Base-by-base conservation (phyloP, 805 yeast genomes). In the Lipomyces sp. region DNA sequence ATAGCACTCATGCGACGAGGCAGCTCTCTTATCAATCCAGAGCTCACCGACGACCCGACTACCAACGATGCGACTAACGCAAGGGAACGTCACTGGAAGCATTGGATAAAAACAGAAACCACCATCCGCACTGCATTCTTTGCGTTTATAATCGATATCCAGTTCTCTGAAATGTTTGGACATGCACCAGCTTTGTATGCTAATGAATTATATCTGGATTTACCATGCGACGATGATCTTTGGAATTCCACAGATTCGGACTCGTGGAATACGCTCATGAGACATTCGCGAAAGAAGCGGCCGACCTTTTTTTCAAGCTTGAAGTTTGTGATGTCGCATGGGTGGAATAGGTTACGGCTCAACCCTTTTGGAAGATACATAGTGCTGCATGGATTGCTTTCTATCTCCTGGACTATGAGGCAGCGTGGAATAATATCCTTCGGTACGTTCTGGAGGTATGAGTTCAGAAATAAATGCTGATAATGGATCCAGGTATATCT, bases 71-170 rank as follows among this genome's bases (percentile, higher is more conserved):
- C 67, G 45, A 65, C 65, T 55, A 64, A 67, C 57, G 45, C 67
- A 30, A 59, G 65, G 18, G 69, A 67, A 8, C 53, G 58, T 30
- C 71, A 67, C 34, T 84, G 87, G 87, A 65, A 72, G 6, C 77
- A 78, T 15, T 84, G 87, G 87, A 76, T 80, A 5, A 64, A 75
- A 15, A 80, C 80, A 67, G 87, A 84, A 67, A 73, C 80, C 37
- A 72, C 78, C 63, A 83, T 83, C 66, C 67, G 70, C 29, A 69
- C 79, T 2, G 79, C 80, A 0, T 81, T 77, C 60, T 80, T 82
- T 64, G 80, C 78, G 18, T 80, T 79, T 63, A 71, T 81, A 0
- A 66, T 78, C 48, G 85, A 82, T 67, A 72, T 81, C 5, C 83
- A 81, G 63, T 77, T 75, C 24, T 77, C 79, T 0, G 75, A 78